phyloP scores from a whole-genome alignment of 2,329 filamentous ascomycete genomes.

The Monilinia polystroma region DNA sequence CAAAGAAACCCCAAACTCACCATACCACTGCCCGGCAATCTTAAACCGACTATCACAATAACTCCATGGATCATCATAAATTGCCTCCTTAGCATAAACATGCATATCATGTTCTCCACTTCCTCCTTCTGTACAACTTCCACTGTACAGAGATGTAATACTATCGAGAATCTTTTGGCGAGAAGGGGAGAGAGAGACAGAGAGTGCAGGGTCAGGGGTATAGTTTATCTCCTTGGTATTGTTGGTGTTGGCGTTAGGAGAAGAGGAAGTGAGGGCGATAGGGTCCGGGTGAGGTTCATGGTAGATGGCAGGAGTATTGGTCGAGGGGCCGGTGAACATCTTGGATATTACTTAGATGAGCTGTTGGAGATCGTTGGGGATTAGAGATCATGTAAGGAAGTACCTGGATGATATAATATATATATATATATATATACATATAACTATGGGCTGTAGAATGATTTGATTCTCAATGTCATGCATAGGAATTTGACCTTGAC shows the following conservation, averaged over 20 bases:
- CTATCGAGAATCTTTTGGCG: conserved; percentile 45
- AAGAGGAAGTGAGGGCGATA: conserved; percentile 11
- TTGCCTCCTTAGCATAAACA: conserved; percentile 47
- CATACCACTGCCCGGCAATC: conserved; percentile 52
- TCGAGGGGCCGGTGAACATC: conserved; percentile 1
- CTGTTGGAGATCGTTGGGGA: neutral
- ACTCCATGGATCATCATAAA: conserved; percentile 50
- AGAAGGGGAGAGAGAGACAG: conserved; percentile 40
- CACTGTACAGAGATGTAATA: conserved; percentile 48
- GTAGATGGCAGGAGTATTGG: neutral
- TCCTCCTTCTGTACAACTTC: conserved; percentile 45
- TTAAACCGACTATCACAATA: conserved; percentile 52
- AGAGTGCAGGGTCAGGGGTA: conserved; percentile 42
- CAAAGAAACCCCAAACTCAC: neutral
- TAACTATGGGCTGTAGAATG: neutral
- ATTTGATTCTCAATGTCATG: neutral
- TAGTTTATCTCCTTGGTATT: conserved; percentile 42
- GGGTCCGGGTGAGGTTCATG: conserved; percentile 25
- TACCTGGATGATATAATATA: neutral
- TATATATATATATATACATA: neutral
- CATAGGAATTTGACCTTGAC: neutral
- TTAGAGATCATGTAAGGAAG: neutral
- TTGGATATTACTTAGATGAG: neutral
- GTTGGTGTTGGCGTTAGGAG: neutral
- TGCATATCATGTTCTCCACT: conserved; percentile 44